Conservation (phyloP, 768 basidiomycete species). For the Naematelia encephala region DNA sequence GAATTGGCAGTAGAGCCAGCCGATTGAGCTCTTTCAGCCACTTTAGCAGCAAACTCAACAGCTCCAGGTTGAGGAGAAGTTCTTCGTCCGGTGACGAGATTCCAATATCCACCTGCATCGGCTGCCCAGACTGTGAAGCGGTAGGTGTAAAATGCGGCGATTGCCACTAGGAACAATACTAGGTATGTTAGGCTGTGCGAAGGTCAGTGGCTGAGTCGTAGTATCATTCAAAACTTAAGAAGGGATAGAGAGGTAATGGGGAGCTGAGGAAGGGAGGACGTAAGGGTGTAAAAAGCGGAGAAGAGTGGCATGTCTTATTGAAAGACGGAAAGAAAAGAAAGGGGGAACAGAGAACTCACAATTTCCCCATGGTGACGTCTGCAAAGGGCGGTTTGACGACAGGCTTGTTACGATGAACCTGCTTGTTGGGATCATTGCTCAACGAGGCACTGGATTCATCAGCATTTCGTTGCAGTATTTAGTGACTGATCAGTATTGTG, state of each 20-base stretch:
- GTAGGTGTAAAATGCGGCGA: constrained; percentile 47
- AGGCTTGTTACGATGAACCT: constrained; percentile 39
- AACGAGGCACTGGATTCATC: constrained; percentile 36
- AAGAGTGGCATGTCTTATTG: too few species aligned
- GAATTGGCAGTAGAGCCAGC: neutral
- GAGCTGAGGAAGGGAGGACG: too few species aligned
- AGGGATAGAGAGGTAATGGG: too few species aligned
- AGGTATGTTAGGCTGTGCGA: constrained; percentile 45
- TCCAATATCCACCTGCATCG: constrained; percentile 49
- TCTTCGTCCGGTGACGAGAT: constrained; percentile 42
- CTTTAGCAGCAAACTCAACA: constrained; percentile 11
- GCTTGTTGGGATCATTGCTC: constrained; percentile 35
- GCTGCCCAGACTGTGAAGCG: constrained; percentile 46
- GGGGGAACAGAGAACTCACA: constrained; percentile 26
- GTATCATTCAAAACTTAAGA: neutral
- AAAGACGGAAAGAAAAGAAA: constrained; percentile 1
- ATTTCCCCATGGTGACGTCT: constrained; percentile 46
- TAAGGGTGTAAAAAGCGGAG: neutral
- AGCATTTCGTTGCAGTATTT: neutral
- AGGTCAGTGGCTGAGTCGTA: too few species aligned
- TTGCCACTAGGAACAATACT: constrained; percentile 31
- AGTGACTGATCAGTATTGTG: neutral
- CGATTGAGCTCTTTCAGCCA: constrained; percentile 3
- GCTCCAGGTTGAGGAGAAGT: constrained; percentile 19
- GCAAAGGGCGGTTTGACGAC: constrained; percentile 46